Evolutionary conservation across 306 rosid genomes (phyloP), one percentile per base, ranked within the genome.

Genomic region (Quercus parvula): DNA sequence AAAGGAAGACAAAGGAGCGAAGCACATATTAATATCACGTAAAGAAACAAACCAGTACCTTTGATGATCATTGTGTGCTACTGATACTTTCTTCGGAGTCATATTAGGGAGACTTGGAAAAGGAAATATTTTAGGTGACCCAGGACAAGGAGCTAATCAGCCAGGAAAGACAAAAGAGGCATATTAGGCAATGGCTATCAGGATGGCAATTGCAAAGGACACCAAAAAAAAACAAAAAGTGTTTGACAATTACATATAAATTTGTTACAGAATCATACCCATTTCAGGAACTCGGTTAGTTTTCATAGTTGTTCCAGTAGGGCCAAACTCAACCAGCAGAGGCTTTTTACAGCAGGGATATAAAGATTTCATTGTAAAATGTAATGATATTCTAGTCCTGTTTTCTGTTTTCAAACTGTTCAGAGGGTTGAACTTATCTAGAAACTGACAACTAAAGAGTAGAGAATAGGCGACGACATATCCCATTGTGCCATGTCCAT

Each of bases 11-110:
- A 76, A 25, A 35, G 51, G 51, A 20, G 71, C 54, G 41, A 20
- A 77, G 15, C 30, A 64, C 66, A 28, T 76, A 51, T 58, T 56
- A 44, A 77, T n/a, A 49, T 27, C 71, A 55, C 27, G 44, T 56
- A 74, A 55, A 52, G 55, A 75, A 78, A 57, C 46, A 81, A 46
- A 74, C 67, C 56, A 73, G 73, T 91, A 95, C 99, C 99, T 96
- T 96, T 18, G 99, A 92, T 11, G 98, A 88, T 70, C 99, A 76
- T 96, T 96, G 84, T 90, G 99, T 38, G 91, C 74, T 19, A 98
- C 94, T 73, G 99, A 96, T 27, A 96, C 98, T 84, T 96, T 96
- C 87, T 96, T 96, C 4, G 99, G 99, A 6, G 99, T 91, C 99
- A 96, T 96, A 82, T 96, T 98, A 19, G 98, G 98, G 74, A 96